Percentiles rank a stretch among this genome's conserved stretches.
Evolutionary conservation across 2,329 filamentous ascomycete genomes (phyloP).

Genomic region (Diaporthe capsici): DNA sequence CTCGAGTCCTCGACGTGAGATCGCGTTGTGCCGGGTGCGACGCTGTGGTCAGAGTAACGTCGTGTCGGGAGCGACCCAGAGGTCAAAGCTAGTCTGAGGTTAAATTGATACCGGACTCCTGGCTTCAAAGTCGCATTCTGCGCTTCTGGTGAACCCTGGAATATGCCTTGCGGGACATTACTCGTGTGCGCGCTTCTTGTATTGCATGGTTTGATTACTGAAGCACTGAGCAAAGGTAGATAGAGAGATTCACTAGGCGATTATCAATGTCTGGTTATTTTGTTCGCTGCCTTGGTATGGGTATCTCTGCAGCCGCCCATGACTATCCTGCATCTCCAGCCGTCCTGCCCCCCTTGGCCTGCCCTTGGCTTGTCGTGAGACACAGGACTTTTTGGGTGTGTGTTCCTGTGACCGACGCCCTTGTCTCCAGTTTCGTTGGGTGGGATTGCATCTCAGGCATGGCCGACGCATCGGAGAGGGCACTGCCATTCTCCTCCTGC

Average conservation of each 20-base stretch:
- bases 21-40: neutral
- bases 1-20: neutral
- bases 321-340: neutral
- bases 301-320: neutral
- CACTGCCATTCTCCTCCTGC: neutral
- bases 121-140: neutral
- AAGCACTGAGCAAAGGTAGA: neutral
- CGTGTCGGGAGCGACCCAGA: slow-evolving; percentile 19
- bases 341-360: neutral
- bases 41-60: neutral
- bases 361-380: neutral
- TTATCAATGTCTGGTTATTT: neutral
- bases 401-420: neutral
- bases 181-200: neutral
- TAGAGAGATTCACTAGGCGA: neutral
- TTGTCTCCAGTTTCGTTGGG: neutral
- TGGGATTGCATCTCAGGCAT: neutral
- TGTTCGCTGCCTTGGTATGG: neutral
- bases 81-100: slow-evolving; percentile 22
- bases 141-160: neutral
- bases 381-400: neutral
- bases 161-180: slow-evolving; percentile 1
- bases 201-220: neutral
- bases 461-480: neutral
- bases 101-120: slow-evolving; percentile 15